Conservation (phyloP, 192 early-diverging fungal genomes). For the Rhizoclosmatium sp. region DNA sequence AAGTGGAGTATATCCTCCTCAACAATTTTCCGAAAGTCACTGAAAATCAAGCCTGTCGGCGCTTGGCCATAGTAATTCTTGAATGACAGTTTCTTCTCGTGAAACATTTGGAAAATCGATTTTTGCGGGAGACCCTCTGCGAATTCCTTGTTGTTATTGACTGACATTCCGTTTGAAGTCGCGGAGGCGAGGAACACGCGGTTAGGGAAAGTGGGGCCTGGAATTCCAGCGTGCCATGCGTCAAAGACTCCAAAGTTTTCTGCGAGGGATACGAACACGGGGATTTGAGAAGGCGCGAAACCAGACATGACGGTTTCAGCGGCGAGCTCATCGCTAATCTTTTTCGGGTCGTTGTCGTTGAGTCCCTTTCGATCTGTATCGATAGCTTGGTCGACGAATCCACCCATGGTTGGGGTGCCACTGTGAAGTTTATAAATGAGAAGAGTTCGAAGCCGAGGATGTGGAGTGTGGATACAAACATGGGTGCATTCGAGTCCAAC, state of each 20-base stretch:
- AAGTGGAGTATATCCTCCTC: conserved; percentile 2
- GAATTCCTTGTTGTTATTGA: conserved; percentile 12
- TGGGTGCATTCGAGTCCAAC: not conserved
- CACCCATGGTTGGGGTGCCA: conserved; percentile 34
- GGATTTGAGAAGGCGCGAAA: conserved; percentile 25
- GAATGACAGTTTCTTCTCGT: conserved; percentile 19
- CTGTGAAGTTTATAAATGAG: not conserved
- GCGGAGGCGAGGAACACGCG: conserved; percentile 42
- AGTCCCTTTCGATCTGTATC: not conserved
- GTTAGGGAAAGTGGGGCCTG: conserved; percentile 50
- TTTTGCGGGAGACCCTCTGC: conserved; percentile 33
- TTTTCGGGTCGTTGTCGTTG: conserved; percentile 21
- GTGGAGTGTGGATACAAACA: not conserved
- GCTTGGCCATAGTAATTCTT: conserved; percentile 38
- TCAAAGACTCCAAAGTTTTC: conserved; percentile 45
- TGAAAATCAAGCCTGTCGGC: conserved; percentile 35
- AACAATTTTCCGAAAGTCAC: conserved; percentile 19
- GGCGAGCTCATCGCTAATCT: not conserved
- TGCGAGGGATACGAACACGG: conserved; percentile 39
- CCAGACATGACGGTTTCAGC: conserved; percentile 28
- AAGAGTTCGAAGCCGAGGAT: not conserved
- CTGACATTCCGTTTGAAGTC: conserved; percentile 37
- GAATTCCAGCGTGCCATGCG: conserved; percentile 39
- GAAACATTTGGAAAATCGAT: conserved; percentile 36
- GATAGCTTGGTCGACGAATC: conserved; percentile 37